phyloP scores from a whole-genome alignment of 1,284 basidiomycete genomes.

The Entoloma clypeatum region DNA sequence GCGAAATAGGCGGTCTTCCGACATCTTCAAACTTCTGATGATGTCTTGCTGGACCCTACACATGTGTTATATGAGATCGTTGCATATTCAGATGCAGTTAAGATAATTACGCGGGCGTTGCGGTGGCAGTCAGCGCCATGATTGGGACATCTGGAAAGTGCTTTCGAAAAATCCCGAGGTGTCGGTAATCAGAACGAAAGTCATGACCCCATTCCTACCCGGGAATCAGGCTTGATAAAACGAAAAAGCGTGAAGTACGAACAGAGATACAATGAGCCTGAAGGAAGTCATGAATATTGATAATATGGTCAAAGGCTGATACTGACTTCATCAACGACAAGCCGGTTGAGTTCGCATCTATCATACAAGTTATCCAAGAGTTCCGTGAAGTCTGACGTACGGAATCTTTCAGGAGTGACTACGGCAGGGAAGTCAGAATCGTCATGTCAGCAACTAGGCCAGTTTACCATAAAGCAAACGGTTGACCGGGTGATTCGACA shows the following conservation, averaged over 20 bases:
- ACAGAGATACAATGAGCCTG: constrained; percentile 87
- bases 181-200: constrained; percentile 72
- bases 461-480: constrained; percentile 70
- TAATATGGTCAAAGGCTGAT: neutral
- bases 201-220: constrained; percentile 83
- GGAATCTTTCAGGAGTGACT: constrained; percentile 73
- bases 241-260: neutral
- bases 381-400: constrained; percentile 48
- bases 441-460: neutral
- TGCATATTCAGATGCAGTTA: constrained; percentile 1
- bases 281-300: neutral
- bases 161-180: constrained; percentile 66
- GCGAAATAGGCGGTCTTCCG: constrained; percentile 49
- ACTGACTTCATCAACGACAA: constrained; percentile 79
- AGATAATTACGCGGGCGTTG: constrained; percentile 53
- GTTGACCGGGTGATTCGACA: constrained; percentile 54
- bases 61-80: constrained; percentile 9
- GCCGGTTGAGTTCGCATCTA: constrained; percentile 56
- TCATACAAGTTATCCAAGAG: constrained; percentile 50
- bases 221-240: constrained; percentile 2
- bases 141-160: constrained; percentile 72
- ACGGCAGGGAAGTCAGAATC: neutral
- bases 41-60: constrained; percentile 72
- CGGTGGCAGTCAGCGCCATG: constrained; percentile 81
- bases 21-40: constrained; percentile 59